Evolutionary conservation across 345 rosid species (phyloP).

Genomic region (Boechera retrofracta): DNA sequence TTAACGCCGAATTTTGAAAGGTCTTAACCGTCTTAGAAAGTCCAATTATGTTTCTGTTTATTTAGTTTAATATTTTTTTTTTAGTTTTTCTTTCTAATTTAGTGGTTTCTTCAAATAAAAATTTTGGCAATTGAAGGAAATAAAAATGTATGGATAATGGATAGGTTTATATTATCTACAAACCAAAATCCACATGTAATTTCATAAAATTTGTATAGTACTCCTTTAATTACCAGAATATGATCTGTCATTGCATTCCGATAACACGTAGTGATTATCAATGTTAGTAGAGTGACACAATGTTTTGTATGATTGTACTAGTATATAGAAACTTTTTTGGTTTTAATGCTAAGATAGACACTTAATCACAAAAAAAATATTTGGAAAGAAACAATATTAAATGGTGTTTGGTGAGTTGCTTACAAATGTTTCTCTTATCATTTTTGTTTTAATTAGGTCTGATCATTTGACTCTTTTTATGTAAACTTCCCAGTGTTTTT

Average conservation of each 20-base stretch:
- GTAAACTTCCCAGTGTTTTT: background rate
- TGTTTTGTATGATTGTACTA: background rate
- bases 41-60: background rate
- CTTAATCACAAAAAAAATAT: background rate
- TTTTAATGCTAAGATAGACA: background rate
- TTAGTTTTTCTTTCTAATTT: background rate
- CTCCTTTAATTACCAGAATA: background rate
- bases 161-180: background rate
- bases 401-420: background rate
- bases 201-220: background rate
- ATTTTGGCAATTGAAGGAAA: background rate
- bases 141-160: background rate
- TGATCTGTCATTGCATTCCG: slow-evolving; percentile 1
- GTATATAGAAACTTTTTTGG: background rate
- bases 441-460: background rate
- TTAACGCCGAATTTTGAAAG: slow-evolving; percentile 22
- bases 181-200: slow-evolving; percentile 2
- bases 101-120: background rate
- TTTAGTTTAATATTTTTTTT: background rate
- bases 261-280: slow-evolving; percentile 11
- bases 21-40: slow-evolving; percentile 2
- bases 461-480: background rate
- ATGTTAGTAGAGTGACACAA: slow-evolving; percentile 3
- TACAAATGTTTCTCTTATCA: slow-evolving; percentile 1
- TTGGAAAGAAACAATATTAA: background rate